These are phyloP conservation scores for Hymenoscyphus salicellus DNA, from an alignment of 2,329 filamentous ascomycete species.

Conservation along the genomic window DNA sequence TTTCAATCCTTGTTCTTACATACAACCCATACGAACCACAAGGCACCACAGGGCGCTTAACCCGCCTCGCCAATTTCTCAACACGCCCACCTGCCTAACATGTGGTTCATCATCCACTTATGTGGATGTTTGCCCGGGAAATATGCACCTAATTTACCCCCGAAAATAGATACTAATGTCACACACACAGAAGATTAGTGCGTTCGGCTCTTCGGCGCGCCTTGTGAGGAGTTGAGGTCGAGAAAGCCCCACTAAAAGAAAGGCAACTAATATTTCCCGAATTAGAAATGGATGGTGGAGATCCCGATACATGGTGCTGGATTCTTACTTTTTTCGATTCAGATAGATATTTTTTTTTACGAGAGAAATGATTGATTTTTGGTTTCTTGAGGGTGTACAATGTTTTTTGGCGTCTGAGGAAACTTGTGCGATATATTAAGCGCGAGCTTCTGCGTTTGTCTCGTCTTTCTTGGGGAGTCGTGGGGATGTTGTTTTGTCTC, in stretches of 20 bases:
- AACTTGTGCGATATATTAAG: not conserved
- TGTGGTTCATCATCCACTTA: no score
- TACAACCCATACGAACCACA: not conserved
- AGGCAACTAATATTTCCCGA: not conserved
- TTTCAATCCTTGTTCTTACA: not conserved
- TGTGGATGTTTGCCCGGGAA: not conserved
- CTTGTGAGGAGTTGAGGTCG: not conserved
- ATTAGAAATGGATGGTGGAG: not conserved
- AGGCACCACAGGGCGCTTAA: not conserved
- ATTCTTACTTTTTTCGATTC: not conserved
- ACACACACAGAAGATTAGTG: not conserved
- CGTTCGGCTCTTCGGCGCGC: not conserved
- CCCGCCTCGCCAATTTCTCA: not conserved
- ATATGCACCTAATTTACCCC: conserved; percentile 2
- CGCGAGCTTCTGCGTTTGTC: not conserved
- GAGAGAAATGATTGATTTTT: not conserved
- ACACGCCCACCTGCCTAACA: no score
- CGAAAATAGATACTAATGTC: not conserved
- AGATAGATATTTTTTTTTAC: not conserved
- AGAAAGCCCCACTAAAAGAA: not conserved
- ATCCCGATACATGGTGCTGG: not conserved
- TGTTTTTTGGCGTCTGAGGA: not conserved
- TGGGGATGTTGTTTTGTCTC: not conserved
- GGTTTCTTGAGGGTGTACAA: not conserved
- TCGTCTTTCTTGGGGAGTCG: not conserved